phyloP scores from a whole-genome alignment of 108 stramenopile species.

The Epithemia pelagica region DNA sequence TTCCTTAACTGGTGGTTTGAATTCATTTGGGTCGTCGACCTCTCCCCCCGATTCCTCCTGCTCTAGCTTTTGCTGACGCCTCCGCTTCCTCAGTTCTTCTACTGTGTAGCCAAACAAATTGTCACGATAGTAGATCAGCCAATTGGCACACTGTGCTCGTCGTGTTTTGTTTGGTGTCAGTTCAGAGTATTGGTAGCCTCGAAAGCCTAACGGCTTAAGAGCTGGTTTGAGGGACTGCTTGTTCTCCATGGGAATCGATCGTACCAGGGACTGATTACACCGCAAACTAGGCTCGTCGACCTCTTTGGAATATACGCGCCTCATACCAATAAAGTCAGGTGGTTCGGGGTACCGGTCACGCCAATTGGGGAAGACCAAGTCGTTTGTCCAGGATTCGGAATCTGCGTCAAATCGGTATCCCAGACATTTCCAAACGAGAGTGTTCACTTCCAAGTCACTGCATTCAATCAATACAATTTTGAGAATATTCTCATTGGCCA shows the following conservation, averaged over 20 bases:
- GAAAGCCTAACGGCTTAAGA: slow-evolving; percentile 79
- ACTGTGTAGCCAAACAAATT: slow-evolving; percentile 83
- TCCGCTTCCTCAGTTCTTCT: slow-evolving; percentile 64
- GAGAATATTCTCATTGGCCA: slow-evolving; percentile 75
- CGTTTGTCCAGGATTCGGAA: slow-evolving; percentile 44
- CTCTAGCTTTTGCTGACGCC: slow-evolving; percentile 45
- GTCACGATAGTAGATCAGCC: slow-evolving; percentile 83
- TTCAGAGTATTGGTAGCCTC: slow-evolving; percentile 71
- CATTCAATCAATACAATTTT: slow-evolving; percentile 59
- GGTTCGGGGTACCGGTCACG: slow-evolving; percentile 78
- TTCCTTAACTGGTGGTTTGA: slow-evolving; percentile 73
- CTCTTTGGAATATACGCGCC: slow-evolving; percentile 76
- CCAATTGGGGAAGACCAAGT: slow-evolving; percentile 87
- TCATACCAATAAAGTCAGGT: slow-evolving; percentile 91
- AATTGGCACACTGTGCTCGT: slow-evolving; percentile 89
- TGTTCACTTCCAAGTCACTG: slow-evolving; percentile 85
- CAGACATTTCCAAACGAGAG: slow-evolving; percentile 91
- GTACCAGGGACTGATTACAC: slow-evolving; percentile 70
- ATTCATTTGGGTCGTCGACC: slow-evolving; percentile 30
- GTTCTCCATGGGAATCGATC: slow-evolving; percentile 67
- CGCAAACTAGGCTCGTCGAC: slow-evolving; percentile 69
- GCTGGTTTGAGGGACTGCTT: slow-evolving; percentile 76
- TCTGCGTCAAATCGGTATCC: slow-evolving; percentile 76
- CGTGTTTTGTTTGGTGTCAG: slow-evolving; percentile 96
- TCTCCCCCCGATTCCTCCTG: slow-evolving; percentile 27